Percentiles rank a stretch among this genome's conserved stretches.
These are phyloP conservation scores for Brassica carinata DNA, from an alignment of 345 rosid species.

Conservation along the genomic window DNA sequence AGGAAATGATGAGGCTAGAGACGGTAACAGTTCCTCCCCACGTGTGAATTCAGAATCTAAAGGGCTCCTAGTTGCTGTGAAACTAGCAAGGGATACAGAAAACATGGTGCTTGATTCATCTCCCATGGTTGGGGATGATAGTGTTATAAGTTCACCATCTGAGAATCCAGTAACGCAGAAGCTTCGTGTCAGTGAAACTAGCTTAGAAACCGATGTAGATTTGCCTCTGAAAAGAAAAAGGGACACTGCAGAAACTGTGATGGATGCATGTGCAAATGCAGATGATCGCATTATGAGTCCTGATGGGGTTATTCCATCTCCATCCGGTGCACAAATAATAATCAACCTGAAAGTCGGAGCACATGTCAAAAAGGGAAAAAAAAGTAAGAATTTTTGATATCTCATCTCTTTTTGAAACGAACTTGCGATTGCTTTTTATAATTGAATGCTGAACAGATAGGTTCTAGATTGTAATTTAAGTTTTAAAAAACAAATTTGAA, in stretches of 20 bases:
- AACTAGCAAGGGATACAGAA: neutral
- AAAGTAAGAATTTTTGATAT: conserved; percentile 48
- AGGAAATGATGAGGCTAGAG: conserved; percentile 40
- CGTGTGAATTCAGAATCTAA: conserved; percentile 2
- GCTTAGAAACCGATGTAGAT: conserved; percentile 38
- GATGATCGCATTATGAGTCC: conserved; percentile 28
- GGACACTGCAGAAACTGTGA: conserved; percentile 31
- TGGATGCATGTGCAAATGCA: conserved; percentile 44
- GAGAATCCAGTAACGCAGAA: conserved; percentile 36
- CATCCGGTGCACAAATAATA: conserved; percentile 29
- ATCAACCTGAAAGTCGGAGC: conserved; percentile 38
- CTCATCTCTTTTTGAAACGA: neutral
- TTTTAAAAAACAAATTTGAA: conserved; percentile 34
- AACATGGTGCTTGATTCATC: conserved; percentile 18
- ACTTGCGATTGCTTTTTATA: conserved; percentile 26
- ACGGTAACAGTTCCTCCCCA: conserved; percentile 12
- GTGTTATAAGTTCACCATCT: conserved; percentile 4
- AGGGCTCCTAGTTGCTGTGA: conserved; percentile 14
- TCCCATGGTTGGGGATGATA: conserved; percentile 4
- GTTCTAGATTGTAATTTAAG: conserved; percentile 20
- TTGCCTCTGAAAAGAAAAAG: conserved; percentile 49
- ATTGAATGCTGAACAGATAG: neutral
- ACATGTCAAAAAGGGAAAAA: conserved; percentile 45
- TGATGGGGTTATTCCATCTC: conserved; percentile 35
- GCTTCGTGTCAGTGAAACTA: conserved; percentile 33